phyloP scores from a whole-genome alignment of 2,329 filamentous ascomycete genomes.

The Pochonia chlamydosporia region DNA sequence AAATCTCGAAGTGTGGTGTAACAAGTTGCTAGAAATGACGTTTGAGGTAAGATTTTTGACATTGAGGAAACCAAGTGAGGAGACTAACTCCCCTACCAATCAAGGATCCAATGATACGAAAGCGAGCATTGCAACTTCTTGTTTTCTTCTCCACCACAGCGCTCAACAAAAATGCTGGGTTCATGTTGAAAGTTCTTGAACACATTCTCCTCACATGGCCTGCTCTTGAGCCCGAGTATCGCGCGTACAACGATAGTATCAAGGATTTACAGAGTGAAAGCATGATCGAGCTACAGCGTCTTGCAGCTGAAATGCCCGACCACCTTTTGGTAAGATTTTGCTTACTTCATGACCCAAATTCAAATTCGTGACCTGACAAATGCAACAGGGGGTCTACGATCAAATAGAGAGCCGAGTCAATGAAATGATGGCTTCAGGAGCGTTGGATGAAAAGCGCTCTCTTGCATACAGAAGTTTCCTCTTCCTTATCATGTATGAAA shows the following conservation, averaged over 20 bases:
- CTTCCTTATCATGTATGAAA: constrained; percentile 76
- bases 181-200: constrained; percentile 86
- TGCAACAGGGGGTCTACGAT: constrained; percentile 69
- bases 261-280: constrained; percentile 82
- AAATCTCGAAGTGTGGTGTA: constrained; percentile 67
- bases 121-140: constrained; percentile 73
- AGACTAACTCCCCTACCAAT: background rate
- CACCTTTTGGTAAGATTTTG: constrained; percentile 61
- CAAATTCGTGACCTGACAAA: background rate
- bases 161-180: constrained; percentile 67
- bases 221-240: constrained; percentile 63
- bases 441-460: constrained; percentile 74
- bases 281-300: constrained; percentile 79
- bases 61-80: background rate
- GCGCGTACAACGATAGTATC: constrained; percentile 78
- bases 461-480: constrained; percentile 86
- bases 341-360: background rate
- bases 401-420: constrained; percentile 78
- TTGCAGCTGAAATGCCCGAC: constrained; percentile 87
- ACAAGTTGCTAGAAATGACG: constrained; percentile 60
- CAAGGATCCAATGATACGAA: constrained; percentile 74
- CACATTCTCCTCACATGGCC: constrained; percentile 83
- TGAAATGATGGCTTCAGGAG: constrained; percentile 67
- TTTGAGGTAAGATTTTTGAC: constrained; percentile 48
- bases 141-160: constrained; percentile 81